These are phyloP conservation scores for Pyrenophora graminea DNA, from an alignment of 2,329 filamentous ascomycete species.

Conservation along the genomic window DNA sequence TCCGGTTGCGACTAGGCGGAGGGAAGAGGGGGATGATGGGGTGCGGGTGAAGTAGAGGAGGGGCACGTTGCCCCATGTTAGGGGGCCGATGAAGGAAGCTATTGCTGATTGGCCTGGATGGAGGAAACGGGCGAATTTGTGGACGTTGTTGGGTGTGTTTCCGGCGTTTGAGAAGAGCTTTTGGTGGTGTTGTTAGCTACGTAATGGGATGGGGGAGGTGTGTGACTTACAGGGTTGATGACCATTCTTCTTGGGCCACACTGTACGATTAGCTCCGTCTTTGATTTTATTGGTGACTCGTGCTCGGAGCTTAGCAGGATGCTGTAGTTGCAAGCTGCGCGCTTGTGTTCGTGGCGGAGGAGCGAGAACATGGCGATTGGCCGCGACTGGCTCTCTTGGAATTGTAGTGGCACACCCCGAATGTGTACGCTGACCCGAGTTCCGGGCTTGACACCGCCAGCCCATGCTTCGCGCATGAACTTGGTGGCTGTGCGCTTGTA, in stretches of 20 bases:
- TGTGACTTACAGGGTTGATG: conserved; percentile 67
- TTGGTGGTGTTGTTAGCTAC: conserved; percentile 10
- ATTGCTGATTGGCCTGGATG: conserved; percentile 90
- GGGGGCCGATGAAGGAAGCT: conserved; percentile 84
- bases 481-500: conserved; percentile 83
- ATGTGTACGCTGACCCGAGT: conserved; percentile 82
- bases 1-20: conserved; percentile 82
- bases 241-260: conserved; percentile 85
- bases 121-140: conserved; percentile 92
- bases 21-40: conserved; percentile 47
- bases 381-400: conserved; percentile 58
- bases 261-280: conserved; percentile 89
- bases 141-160: conserved; percentile 91
- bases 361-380: conserved; percentile 83
- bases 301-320: conserved; percentile 82
- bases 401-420: conserved; percentile 58
- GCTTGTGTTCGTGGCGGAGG: conserved; percentile 92
- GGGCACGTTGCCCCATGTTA: conserved; percentile 92
- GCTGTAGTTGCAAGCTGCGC: conserved; percentile 81
- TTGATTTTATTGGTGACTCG: conserved; percentile 78
- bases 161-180: conserved; percentile 81
- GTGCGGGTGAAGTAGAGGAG: conserved; percentile 80
- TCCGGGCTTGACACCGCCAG: conserved; percentile 84
- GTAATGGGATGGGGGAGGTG: background rate
- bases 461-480: conserved; percentile 77